Conservation (phyloP, 805 yeast genomes). For the Hanseniaspora clermontiae region DNA sequence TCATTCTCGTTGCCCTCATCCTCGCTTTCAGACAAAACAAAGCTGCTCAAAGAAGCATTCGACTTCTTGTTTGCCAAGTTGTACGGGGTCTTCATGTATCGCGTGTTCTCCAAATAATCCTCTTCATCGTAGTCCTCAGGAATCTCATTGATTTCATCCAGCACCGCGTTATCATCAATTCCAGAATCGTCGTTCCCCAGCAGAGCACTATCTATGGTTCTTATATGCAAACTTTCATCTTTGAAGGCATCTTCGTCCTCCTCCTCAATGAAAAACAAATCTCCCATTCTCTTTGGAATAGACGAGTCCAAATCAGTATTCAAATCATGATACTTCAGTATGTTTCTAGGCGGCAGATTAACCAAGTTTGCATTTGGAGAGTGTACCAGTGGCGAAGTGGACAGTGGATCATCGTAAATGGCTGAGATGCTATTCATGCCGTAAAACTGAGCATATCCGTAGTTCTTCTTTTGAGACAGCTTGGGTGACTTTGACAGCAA, state of each 20-base stretch:
- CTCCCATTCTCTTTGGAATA: conserved; percentile 26
- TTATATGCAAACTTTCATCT: background rate
- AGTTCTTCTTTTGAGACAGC: conserved; percentile 34
- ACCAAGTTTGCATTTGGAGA: background rate
- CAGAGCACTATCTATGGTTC: background rate
- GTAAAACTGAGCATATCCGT: conserved; percentile 5
- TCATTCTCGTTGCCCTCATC: background rate
- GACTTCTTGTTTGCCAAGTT: background rate
- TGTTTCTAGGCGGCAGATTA: conserved; percentile 2
- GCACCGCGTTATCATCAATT: conserved; percentile 30
- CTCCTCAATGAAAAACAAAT: conserved; percentile 26
- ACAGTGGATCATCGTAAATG: background rate
- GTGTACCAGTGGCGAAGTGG: background rate
- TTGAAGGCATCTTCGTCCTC: conserved; percentile 23
- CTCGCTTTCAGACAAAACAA: conserved; percentile 16
- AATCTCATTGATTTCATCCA: conserved; percentile 40
- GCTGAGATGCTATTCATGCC: background rate
- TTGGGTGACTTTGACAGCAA: conserved; percentile 34
- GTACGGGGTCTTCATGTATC: background rate
- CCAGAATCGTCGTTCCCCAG: conserved; percentile 20
- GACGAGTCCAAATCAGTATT: conserved; percentile 30
- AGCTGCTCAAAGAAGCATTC: conserved; percentile 17
- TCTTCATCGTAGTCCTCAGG: conserved; percentile 34
- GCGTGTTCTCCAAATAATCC: conserved; percentile 16
- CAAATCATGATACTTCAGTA: conserved; percentile 31